Percentiles rank a stretch among this genome's conserved stretches.
These are phyloP conservation scores for Venturia aucupariae DNA, from an alignment of 2,329 filamentous ascomycete species.

Conservation along the genomic window DNA sequence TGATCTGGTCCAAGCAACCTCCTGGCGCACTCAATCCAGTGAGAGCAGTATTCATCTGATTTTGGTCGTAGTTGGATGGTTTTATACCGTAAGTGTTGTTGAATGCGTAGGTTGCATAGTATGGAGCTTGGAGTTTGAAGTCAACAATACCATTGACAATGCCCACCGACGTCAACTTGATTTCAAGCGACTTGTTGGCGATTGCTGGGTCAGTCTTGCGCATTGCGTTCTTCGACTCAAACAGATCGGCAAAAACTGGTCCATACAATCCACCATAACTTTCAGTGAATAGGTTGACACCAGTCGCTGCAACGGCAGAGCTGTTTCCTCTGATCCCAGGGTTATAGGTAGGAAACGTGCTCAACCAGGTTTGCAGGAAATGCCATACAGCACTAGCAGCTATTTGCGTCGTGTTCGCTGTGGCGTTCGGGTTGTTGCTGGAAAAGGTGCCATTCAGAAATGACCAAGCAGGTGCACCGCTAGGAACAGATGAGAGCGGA, in stretches of 20 bases:
- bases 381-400: conserved; percentile 57
- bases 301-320: conserved; percentile 34
- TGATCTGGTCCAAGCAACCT: conserved; percentile 43
- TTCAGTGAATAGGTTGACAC: conserved; percentile 59
- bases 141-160: conserved; percentile 67
- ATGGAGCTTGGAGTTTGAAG: conserved; percentile 49
- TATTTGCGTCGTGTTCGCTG: conserved; percentile 46
- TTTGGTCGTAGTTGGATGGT: conserved; percentile 41
- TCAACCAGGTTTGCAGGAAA: conserved; percentile 53
- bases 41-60: conserved; percentile 38
- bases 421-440: conserved; percentile 40
- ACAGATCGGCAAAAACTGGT: conserved; percentile 50
- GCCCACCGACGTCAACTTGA: conserved; percentile 54
- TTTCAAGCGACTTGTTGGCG: conserved; percentile 45
- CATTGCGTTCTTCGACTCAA: conserved; percentile 52
- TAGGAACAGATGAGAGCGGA: conserved; percentile 27
- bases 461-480: conserved; percentile 30
- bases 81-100: conserved; percentile 59
- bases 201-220: conserved; percentile 42
- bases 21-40: conserved; percentile 37
- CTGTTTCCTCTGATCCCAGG: conserved; percentile 35
- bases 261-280: conserved; percentile 65
- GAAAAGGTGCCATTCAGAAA: conserved; percentile 57
- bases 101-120: conserved; percentile 47
- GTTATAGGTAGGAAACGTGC: conserved; percentile 49